These are phyloP conservation scores for Chrysoporthe puriensis DNA, from an alignment of 2,329 filamentous ascomycete genomes.

Conservation along the genomic window DNA sequence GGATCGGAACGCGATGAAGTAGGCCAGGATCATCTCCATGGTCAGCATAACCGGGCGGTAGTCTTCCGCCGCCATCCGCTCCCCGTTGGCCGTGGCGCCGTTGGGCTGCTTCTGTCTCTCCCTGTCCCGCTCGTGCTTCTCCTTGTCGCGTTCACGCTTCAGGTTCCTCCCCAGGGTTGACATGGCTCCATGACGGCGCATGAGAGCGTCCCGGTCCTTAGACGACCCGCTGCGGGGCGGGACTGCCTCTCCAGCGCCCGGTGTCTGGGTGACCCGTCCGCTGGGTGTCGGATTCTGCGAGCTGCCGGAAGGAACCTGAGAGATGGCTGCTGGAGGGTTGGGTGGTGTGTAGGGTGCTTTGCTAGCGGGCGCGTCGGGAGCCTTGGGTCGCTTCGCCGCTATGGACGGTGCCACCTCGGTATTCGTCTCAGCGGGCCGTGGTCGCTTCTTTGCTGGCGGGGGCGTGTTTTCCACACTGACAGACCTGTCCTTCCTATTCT, in stretches of 20 bases:
- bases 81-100: slow-evolving; percentile 25
- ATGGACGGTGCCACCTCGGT: slow-evolving; percentile 42
- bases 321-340: slow-evolving; percentile 54
- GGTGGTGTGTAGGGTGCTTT: slow-evolving; percentile 51
- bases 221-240: slow-evolving; percentile 38
- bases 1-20: slow-evolving; percentile 57
- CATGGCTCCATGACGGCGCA: slow-evolving; percentile 34
- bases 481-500: slow-evolving; percentile 46
- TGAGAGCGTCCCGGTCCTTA: slow-evolving; percentile 23
- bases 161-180: slow-evolving; percentile 51
- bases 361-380: slow-evolving; percentile 45
- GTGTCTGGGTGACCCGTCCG: slow-evolving; percentile 44
- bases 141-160: slow-evolving; percentile 58
- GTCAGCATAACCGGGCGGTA: slow-evolving; percentile 37
- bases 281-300: slow-evolving; percentile 57
- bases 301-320: slow-evolving; percentile 56
- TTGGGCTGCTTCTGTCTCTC: slow-evolving; percentile 41
- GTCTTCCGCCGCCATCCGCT: slow-evolving; percentile 16
- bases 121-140: slow-evolving; percentile 48
- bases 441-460: slow-evolving; percentile 53
- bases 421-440: slow-evolving; percentile 43
- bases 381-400: slow-evolving; percentile 46
- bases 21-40: slow-evolving; percentile 55
- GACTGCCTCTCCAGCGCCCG: slow-evolving; percentile 44
- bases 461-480: slow-evolving; percentile 46